Percentiles rank a stretch among this genome's conserved stretches.
Conservation (phyloP, 352 stramenopile species). For the Phytophthora multivora region DNA sequence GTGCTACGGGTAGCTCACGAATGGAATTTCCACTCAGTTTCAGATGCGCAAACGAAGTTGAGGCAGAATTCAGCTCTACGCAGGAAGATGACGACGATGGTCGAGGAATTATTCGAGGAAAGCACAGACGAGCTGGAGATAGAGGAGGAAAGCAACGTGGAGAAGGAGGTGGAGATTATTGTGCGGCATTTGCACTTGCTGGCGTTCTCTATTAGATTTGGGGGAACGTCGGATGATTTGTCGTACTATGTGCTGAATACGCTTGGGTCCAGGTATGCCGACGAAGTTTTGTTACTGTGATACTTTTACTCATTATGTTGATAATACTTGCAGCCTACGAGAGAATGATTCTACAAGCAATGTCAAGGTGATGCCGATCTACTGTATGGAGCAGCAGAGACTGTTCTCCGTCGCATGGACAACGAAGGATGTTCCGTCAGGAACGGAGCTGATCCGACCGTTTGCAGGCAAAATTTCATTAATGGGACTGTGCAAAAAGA, state of each 20-base stretch:
- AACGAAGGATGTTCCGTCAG: conserved; percentile 30
- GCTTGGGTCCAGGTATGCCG: conserved; percentile 38
- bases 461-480: conserved; percentile 60
- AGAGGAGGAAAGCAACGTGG: conserved; percentile 24
- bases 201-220: conserved; percentile 58
- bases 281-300: no score
- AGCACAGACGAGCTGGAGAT: neutral
- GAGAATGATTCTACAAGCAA: conserved; percentile 47
- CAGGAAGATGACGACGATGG: conserved; percentile 26
- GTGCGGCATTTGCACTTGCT: conserved; percentile 45
- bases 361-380: conserved; percentile 52
- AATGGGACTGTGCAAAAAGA: conserved; percentile 65
- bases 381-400: conserved; percentile 48
- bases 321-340: conserved; percentile 31
- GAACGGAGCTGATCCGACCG: conserved; percentile 42
- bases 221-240: conserved; percentile 43
- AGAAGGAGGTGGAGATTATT: conserved; percentile 36
- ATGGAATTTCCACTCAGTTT: conserved; percentile 47
- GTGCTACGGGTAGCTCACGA: conserved; percentile 36
- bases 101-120: conserved; percentile 13
- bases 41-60: conserved; percentile 47
- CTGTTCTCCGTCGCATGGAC: conserved; percentile 57
- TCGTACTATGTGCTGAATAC: conserved; percentile 60
- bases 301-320: conserved; percentile 3
- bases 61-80: conserved; percentile 28